Percentiles rank a stretch among this genome's conserved stretches.
phyloP scores from a whole-genome alignment of 306 rosid genomes.

The Quillaja saponaria region DNA sequence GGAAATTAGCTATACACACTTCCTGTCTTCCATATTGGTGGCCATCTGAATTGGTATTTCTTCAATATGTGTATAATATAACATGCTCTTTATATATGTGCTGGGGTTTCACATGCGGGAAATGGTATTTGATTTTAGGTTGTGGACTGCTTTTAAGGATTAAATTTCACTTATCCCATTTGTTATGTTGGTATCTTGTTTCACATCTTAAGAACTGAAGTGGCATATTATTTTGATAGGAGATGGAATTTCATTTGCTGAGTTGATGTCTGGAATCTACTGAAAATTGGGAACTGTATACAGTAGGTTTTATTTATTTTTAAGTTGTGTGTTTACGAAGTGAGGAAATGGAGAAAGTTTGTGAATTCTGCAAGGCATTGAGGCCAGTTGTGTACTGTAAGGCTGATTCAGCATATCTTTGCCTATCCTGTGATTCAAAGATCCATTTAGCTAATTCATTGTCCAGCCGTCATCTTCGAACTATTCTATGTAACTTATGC shows the following conservation, averaged over 20 bases:
- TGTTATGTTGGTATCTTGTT: conserved; percentile 20
- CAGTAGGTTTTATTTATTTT: conserved; percentile 17
- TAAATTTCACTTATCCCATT: conserved; percentile 16
- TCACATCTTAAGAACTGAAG: conserved; percentile 12
- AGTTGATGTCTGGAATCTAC: conserved; percentile 23
- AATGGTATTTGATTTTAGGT: conserved; percentile 19
- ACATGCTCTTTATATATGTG: background rate
- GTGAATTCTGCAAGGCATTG: conserved; percentile 72
- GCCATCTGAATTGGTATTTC: background rate
- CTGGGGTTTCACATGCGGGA: conserved; percentile 10
- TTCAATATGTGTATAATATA: background rate
- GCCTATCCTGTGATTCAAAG: conserved; percentile 85
- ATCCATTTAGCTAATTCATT: conserved; percentile 83
- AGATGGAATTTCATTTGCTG: conserved; percentile 7
- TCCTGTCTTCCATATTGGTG: background rate
- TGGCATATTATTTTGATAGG: background rate
- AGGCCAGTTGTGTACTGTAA: conserved; percentile 82
- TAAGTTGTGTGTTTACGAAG: conserved; percentile 20
- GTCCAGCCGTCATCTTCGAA: conserved; percentile 66
- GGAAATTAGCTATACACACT: too few species aligned
- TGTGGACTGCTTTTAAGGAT: conserved; percentile 12
- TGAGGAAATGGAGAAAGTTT: conserved; percentile 67
- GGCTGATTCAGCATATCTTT: conserved; percentile 85
- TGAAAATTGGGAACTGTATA: conserved; percentile 19
- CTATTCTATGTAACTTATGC: conserved; percentile 65